Evolutionary conservation across 1,284 basidiomycete species (phyloP), one percentile per base, ranked within the genome.

Genomic region (Ceratobasidium sp.): DNA sequence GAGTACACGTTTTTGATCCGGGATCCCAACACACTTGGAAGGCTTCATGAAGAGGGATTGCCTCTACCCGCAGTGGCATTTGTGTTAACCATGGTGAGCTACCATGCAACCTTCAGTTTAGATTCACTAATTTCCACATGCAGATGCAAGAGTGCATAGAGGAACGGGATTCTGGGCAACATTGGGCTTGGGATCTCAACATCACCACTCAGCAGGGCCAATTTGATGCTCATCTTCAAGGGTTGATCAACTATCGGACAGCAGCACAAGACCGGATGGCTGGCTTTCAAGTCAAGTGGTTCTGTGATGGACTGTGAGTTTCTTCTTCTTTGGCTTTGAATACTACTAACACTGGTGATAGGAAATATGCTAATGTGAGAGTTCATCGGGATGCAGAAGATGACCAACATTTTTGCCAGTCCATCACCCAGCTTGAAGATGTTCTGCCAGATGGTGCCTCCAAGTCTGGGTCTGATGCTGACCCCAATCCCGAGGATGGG

Each of bases 101-200:
- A 26, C 6, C 31, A 26, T 15, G 3, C 10, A 11, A 28, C 28
- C 6, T 17, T 26, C 10, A 49, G 2, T 65, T 35, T 17, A n/a
- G 37, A 28, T 45, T 23, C 39, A 23, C 61, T 64, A 31, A 49
- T 7, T 49, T 33, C 11, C 17, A 7, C 28, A 6, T 10, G 3
- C 11, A 65, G 63, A 73, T 73, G 69, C 69, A 73, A 61, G 53
- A 73, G 2, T 47, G 33, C 7, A 69, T 69, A 42, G 53, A 56
- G 15, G 51, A 69, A 23, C 56, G 67, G 67, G 13, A 39, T 6
- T 11, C 49, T n/a, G 69, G 69, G 37, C 26, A 15, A 0, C 15
- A 13, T 15, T 1, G 15, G 8, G 0, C 35, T 5, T 26, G 37
- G 1, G 56, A 73, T 3, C 56, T 61, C n/a, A 47, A 73, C 26